Conservation (phyloP, 305 asterid species). For the Fraxinus albicans region DNA sequence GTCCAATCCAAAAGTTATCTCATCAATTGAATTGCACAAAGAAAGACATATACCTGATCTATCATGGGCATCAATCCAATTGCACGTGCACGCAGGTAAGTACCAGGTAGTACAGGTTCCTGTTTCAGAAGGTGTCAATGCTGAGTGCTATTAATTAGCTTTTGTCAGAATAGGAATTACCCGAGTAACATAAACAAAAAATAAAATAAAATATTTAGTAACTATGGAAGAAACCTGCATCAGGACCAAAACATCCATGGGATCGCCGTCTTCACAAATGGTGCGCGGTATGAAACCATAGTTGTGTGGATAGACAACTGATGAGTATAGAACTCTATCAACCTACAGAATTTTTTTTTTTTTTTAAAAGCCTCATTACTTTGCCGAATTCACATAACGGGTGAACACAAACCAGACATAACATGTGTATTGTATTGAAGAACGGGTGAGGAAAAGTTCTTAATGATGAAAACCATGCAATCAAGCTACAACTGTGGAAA, state of each 20-base stretch:
- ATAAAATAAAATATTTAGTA: not conserved
- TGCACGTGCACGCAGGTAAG: constrained; percentile 88
- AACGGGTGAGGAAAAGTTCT: not conserved
- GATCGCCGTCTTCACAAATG: constrained; percentile 85
- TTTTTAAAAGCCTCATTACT: not conserved
- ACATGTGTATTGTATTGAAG: not conserved
- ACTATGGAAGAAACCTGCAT: constrained; percentile 66
- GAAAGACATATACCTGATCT: constrained; percentile 64
- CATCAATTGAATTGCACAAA: not conserved
- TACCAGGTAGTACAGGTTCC: constrained; percentile 91
- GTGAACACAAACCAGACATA: not conserved
- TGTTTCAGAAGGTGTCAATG: constrained; percentile 14
- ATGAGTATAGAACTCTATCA: constrained; percentile 88
- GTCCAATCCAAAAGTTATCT: not conserved
- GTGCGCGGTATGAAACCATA: constrained; percentile 90
- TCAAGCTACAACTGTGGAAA: not conserved
- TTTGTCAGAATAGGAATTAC: not conserved
- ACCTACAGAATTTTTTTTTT: constrained; percentile 42
- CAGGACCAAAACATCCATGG: constrained; percentile 80
- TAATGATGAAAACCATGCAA: not conserved
- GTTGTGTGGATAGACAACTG: constrained; percentile 94
- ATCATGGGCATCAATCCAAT: constrained; percentile 97
- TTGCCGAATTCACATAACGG: not conserved
- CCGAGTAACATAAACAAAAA: not conserved
- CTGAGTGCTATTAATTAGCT: not conserved